Evolutionary conservation across 805 yeast genomes (phyloP), one percentile per base, ranked within the genome.

Genomic region (Maudiozyma turicensis): DNA sequence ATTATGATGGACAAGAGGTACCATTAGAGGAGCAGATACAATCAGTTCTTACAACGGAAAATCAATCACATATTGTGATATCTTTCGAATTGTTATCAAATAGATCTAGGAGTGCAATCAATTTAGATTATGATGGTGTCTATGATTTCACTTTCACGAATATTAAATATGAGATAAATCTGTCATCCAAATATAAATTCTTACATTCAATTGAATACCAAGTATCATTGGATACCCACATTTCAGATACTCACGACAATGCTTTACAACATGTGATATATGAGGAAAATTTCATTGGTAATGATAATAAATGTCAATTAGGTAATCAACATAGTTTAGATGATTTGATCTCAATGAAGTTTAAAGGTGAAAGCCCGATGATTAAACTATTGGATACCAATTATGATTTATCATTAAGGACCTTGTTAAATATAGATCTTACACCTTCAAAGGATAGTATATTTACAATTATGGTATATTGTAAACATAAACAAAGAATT

Each of bases 391-490:
- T 50, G n/a, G 51, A 52, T 26, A 48, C 51, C 4, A 52, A 55
- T 41, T 50, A 61, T 26, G 60, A 58, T 20, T 29, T 52, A 34
- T 52, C 66, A 2, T 41, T 71, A 1, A 46, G 56, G 2, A 61
- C 68, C 8, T 40, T 65, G 0, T 41, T 71, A n/a, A 56, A 63
- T 1, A 49, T 67, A n/a, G 73, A 69, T 53, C 61, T 64, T 30
- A 60, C 66, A 0, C 74, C 74, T 2, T 50, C 55, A 5, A 60
- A 60, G 9, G 53, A 51, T 3, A 44, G 63, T 28, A 58, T 56
- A 42, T 57, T 70, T 47, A 61, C 64, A 11, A 56, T 65, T 1
- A 56, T 61, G 56, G 59, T 64, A 48, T 53, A 53, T 39, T 53
- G 65, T 11, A 59, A 54, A 34, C 65, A 65, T 44, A 43, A 44